phyloP scores from a whole-genome alignment of 1,284 basidiomycete genomes.

The Takashimella koratensis region DNA sequence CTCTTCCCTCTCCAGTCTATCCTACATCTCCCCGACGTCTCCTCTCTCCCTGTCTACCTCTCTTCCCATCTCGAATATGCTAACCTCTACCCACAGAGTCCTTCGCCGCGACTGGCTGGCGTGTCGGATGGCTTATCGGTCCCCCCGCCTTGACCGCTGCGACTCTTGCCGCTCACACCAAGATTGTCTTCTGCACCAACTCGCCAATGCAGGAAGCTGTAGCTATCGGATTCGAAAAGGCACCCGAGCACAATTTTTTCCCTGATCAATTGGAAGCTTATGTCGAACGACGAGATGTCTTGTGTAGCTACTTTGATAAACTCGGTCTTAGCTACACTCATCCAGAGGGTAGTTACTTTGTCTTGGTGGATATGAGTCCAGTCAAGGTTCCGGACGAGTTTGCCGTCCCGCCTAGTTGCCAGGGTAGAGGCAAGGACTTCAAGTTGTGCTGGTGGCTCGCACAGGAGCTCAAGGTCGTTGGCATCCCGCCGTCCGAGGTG shows the following conservation, averaged over 20 bases:
- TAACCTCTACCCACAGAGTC: constrained; percentile 63
- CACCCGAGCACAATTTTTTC: constrained; percentile 70
- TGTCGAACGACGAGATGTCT: constrained; percentile 67
- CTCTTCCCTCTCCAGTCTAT: too few species aligned
- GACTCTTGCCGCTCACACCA: constrained; percentile 81
- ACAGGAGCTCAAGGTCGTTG: constrained; percentile 79
- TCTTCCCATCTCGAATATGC: too few species aligned
- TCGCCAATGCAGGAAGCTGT: constrained; percentile 88
- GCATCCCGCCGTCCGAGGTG: constrained; percentile 87
- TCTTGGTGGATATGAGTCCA: constrained; percentile 78
- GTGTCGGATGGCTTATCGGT: constrained; percentile 90
- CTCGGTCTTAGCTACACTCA: constrained; percentile 81
- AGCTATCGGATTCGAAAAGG: constrained; percentile 79
- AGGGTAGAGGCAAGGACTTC: constrained; percentile 84
- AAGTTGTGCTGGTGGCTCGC: constrained; percentile 89
- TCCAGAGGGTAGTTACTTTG: constrained; percentile 86
- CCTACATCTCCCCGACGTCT: too few species aligned
- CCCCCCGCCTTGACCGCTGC: constrained; percentile 78
- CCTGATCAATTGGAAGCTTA: constrained; percentile 75
- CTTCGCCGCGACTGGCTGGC: constrained; percentile 98
- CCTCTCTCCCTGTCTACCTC: too few species aligned
- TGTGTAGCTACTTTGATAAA: constrained; percentile 74
- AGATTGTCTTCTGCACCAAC: constrained; percentile 93
- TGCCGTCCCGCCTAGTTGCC: constrained; percentile 69
- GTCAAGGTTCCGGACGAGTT: constrained; percentile 80